Evolutionary conservation across 257 asterid genomes (phyloP), one percentile per base, ranked within the genome.

Genomic region (Parsonsia alboflavescens): DNA sequence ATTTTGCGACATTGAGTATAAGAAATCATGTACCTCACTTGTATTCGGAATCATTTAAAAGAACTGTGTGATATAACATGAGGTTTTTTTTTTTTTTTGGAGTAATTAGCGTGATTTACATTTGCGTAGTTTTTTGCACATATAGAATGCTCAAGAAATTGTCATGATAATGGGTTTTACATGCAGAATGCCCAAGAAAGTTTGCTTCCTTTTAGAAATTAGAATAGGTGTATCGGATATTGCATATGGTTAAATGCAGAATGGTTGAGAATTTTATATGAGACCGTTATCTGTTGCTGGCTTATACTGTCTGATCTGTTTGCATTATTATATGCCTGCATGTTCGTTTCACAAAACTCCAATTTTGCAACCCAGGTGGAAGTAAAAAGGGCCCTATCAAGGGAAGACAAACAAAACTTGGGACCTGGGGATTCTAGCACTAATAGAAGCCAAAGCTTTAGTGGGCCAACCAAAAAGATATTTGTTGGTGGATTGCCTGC

Each of bases 401-500:
- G 70, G 36, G 74, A 76, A 28, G 72, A 28, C 21, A 57, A 57
- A 9, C 74, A 28, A 58, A 57, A n/a, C 49, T 45, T 44, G 48
- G 63, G 36, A 68, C 22, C 74, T 42, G 21, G 46, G 22, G 56
- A 56, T 68, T 39, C 68, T 59, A 30, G 50, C 24, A 72, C 74
- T 50, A 44, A 68, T 48, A 26, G 82, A 39, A 77, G 75, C 70
- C 66, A 66, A 28, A 75, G 45, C 58, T 54, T 61, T 36, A 75
- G 71, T 58, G 74, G 80, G 75, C 61, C 76, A 12, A 84, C 84
- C 62, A 84, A 79, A 75, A 84, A 84, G 77, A 84, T 84, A 67
- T 84, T 84, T 72, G 86, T 84, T 15, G 88, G 88, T 28, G 88
- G 88, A 22, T 73, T 84, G 72, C 88, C 88, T 54, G 73, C 85